A percentile compares a stretch with the other conserved stretches of the same genome.
Conservation (phyloP, 768 basidiomycete species). For the Leucosporidium creatinivorum region DNA sequence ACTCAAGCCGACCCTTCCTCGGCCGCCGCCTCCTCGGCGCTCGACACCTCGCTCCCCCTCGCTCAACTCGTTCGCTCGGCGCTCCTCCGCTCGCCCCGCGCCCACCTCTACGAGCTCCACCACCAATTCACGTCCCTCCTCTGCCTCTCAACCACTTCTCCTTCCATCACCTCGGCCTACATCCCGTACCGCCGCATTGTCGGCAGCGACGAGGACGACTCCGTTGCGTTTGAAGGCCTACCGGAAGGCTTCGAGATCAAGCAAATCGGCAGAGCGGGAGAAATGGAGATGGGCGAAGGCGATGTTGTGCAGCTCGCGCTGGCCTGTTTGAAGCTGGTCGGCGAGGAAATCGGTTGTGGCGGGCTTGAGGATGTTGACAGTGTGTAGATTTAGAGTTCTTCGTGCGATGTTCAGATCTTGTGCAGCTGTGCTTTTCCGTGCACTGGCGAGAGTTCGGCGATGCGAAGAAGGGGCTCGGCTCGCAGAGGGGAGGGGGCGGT, state of each 20-base stretch:
- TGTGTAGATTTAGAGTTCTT: no score
- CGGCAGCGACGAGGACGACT: not conserved
- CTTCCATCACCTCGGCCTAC: slow-evolving; percentile 6
- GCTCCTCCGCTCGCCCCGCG: slow-evolving; percentile 64
- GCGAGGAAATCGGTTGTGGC: slow-evolving; percentile 7
- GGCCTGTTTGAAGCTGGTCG: not conserved
- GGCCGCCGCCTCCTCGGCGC: slow-evolving; percentile 26
- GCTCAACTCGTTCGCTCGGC: slow-evolving; percentile 60
- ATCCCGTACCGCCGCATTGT: slow-evolving; percentile 4
- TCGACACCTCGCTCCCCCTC: slow-evolving; percentile 49
- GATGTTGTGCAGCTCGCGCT: slow-evolving; percentile 2
- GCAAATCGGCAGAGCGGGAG: slow-evolving; percentile 1
- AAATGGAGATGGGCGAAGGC: not conserved
- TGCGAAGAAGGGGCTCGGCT: no score
- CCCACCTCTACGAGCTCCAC: slow-evolving; percentile 86
- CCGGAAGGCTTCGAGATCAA: slow-evolving; percentile 12
- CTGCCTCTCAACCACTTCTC: not conserved
- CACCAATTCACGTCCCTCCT: slow-evolving; percentile 43
- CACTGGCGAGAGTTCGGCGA: no score
- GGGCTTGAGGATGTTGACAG: not conserved
- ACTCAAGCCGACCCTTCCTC: slow-evolving; percentile 57
- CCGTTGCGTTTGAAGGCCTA: slow-evolving; percentile 3
- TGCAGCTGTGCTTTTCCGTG: no score
- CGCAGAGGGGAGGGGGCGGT: no score
- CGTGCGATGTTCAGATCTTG: no score